phyloP scores from a whole-genome alignment of 2,329 filamentous ascomycete species.

The Grosmannia serpens region DNA sequence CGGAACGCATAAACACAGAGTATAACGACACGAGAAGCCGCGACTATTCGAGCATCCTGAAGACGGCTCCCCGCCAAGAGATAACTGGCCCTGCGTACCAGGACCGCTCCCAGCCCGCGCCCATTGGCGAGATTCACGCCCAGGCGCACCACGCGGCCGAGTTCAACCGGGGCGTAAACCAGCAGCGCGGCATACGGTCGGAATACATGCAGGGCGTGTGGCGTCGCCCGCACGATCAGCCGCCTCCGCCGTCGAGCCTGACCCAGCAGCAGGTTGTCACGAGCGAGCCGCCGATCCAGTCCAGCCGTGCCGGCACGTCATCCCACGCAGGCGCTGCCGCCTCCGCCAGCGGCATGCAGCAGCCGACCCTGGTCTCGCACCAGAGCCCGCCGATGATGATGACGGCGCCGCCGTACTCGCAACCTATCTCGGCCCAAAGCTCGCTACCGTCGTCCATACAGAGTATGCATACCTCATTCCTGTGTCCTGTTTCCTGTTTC shows the following conservation, averaged over 20 bases:
- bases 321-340: conserved; percentile 50
- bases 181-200: conserved; percentile 65
- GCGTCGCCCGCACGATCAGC: conserved; percentile 71
- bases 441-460: conserved; percentile 54
- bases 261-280: conserved; percentile 36
- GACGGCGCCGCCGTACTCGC: conserved; percentile 55
- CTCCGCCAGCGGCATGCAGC: conserved; percentile 26
- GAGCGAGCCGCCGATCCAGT: conserved; percentile 31
- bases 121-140: conserved; percentile 66
- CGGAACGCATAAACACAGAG: conserved; percentile 34
- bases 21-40: conserved; percentile 65
- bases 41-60: conserved; percentile 69
- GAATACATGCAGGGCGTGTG: conserved; percentile 75
- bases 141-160: conserved; percentile 85
- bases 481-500: neutral
- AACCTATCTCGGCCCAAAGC: conserved; percentile 59
- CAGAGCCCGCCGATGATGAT: conserved; percentile 58
- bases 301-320: conserved; percentile 44
- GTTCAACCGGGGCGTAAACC: conserved; percentile 74
- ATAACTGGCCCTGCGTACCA: conserved; percentile 79
- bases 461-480: conserved; percentile 3
- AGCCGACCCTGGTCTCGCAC: conserved; percentile 46
- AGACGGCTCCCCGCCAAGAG: conserved; percentile 77
- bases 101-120: conserved; percentile 69
- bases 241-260: conserved; percentile 33